Evolutionary conservation across 2,329 filamentous ascomycete genomes (phyloP), one percentile per base, ranked within the genome.

Genomic region (Microdochium nivale): DNA sequence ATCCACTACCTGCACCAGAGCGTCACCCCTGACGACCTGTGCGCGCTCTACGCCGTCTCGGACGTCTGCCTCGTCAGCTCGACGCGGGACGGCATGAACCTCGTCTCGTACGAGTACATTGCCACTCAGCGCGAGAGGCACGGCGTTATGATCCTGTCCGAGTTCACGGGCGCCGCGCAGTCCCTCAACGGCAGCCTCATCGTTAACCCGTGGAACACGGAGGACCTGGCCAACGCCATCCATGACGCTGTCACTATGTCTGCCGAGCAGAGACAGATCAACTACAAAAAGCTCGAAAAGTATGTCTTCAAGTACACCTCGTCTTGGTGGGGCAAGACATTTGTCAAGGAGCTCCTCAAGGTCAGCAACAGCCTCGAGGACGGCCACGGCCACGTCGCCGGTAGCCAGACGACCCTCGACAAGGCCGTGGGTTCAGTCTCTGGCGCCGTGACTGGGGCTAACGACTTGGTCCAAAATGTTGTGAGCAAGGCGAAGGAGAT

Each of bases 1-100:
- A 97, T 99, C 60, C 94, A 97, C 70, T 97, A 96, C 74, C 84
- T 97, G 62, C 94, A 97, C 74, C 95, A 96, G 72, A 95, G 89
- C 3, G 90, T 97, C 64, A 84, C 84, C 48, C 96, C 97, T 60
- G 90, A 96, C 60, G 94, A 97, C 71, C 82, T 99, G 33, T 91
- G 95, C 49, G 91, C 91, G 0, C 80, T 97, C 9, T 97, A 97
- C 66, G 88, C 90, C 16, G 86, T 95, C 23, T 94, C 90, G 3
- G 94, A 96, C 65, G 88, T 90, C 46, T 96, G 91, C 66, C 80
- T 97, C 14, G 92, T 95, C 35, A 95, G 88, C 9, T 96, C 88
- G 2, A 97, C 89, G n/a, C 87, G 94, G 49, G 94, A 99, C 66
- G 94, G 94, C 63, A 99, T 99, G 94, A 99, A 99, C 69, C 78